Conservation (phyloP, 1,139 yeast species). For the Geotrichum bryndzae region DNA sequence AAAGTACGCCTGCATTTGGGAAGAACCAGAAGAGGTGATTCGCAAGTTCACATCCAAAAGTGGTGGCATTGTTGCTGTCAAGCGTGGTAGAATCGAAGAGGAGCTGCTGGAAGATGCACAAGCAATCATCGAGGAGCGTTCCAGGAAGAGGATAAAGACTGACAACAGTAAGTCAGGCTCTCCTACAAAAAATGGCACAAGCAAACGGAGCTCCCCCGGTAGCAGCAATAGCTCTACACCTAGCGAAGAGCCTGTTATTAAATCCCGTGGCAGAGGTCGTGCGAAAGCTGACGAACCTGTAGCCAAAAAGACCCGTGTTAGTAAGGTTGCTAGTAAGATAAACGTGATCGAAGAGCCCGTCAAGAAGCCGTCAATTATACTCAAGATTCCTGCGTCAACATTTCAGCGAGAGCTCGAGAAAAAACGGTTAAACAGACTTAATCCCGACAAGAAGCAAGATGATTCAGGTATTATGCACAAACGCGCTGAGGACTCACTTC, state of each 20-base stretch:
- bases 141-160: slow-evolving; percentile 21
- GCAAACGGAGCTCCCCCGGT: background rate
- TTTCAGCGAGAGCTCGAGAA: background rate
- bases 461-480: background rate
- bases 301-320: background rate
- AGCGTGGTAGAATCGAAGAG: slow-evolving; percentile 52
- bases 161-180: background rate
- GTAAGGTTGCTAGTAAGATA: background rate
- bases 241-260: background rate
- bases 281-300: background rate
- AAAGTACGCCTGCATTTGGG: slow-evolving; percentile 87
- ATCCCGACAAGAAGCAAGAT: background rate
- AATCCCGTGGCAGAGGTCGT: background rate
- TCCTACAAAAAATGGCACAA: background rate
- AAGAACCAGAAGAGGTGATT: slow-evolving; percentile 63
- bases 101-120: slow-evolving; percentile 68
- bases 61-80: slow-evolving; percentile 28
- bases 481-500: background rate
- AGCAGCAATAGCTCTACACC: background rate
- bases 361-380: background rate
- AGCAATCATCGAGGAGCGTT: slow-evolving; percentile 48
- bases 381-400: background rate
- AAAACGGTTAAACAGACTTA: background rate
- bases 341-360: background rate
- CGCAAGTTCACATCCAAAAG: slow-evolving; percentile 35